Base-by-base conservation (phyloP, 2,329 filamentous ascomycete species). In the Magnaporthales sp. region DNA sequence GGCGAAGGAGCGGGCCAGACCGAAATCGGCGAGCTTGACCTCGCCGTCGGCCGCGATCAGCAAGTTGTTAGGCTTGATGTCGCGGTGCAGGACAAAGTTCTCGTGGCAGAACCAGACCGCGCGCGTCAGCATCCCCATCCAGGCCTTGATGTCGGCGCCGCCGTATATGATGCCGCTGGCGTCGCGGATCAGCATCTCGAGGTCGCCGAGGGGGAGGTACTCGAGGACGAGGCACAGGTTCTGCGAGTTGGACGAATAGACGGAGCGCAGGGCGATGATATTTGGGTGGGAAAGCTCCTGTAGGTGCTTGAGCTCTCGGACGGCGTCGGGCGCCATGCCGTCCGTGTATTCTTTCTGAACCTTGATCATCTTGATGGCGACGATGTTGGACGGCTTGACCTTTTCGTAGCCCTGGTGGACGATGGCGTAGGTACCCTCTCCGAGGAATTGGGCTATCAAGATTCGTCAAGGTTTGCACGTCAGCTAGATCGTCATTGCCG, bases 61-160 rank as follows among this genome's bases (percentile, higher is more conserved):
- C 78, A 98, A 81, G 80, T 99, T 99, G 85, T 98, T 98, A 63
- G 94, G 94, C 80, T 99, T 99, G 82, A 99, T 98, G 81, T 99
- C 95, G 72, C 95, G 91, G 79, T 99, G 95, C 31, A 99, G 84
- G 22, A 99, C 87, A 73, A 90, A 94, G 77, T 95, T 96, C 75
- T 93, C 91, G 78, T 99, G 95, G 78, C 95, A 98, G 82, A 96
- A 99, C 89, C 92, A 96, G 30, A 98, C 88, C 29, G 91, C 95
- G 58, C 94, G 89, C 30, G 86, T 86, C n/a, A 98, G 85, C 95
- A 98, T 98, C 70, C 91, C 91, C 89, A 97, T 96, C 95, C 95
- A 99, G 19, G 93, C 91, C 77, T 99, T 99, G 77, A 98, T 93
- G 77, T 99, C 95, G 22, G 91, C 91, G 11, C 88, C 86, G 69